These are phyloP conservation scores for Diplodia seriata DNA, from an alignment of 2,329 filamentous ascomycete species.

Conservation along the genomic window DNA sequence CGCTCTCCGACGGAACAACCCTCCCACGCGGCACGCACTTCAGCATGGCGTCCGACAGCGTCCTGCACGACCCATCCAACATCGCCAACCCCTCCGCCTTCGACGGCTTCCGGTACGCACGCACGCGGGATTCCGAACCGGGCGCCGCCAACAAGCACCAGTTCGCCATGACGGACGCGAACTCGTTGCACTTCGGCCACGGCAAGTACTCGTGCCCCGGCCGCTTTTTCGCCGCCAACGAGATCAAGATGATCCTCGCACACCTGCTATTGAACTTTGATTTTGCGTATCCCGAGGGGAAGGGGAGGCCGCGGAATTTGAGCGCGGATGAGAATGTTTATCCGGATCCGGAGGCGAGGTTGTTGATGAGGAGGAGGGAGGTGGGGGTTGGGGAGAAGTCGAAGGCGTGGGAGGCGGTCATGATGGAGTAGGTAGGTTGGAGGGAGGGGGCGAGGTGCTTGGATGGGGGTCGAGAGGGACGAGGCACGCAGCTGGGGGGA, in stretches of 20 bases:
- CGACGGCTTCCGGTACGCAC: slow-evolving; percentile 33
- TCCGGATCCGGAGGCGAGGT: too few relatives aligned
- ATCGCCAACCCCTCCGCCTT: slow-evolving; percentile 33
- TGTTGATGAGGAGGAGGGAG: too few relatives aligned
- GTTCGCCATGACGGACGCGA: slow-evolving; percentile 40
- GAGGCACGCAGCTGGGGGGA: too few relatives aligned
- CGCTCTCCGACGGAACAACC: slow-evolving; percentile 35
- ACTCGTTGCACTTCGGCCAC: slow-evolving; percentile 41
- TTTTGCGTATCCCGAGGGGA: slow-evolving; percentile 34
- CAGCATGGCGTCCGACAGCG: too few relatives aligned
- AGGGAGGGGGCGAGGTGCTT: too few relatives aligned
- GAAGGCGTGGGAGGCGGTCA: too few relatives aligned
- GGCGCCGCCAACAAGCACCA: slow-evolving; percentile 35
- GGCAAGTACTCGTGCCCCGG: slow-evolving; percentile 41
- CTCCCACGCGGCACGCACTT: slow-evolving; percentile 31
- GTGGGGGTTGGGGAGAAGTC: too few relatives aligned
- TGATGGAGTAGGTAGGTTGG: too few relatives aligned
- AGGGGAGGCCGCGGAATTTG: slow-evolving; percentile 1
- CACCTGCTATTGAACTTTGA: slow-evolving; percentile 41
- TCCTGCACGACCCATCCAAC: slow-evolving; percentile 21
- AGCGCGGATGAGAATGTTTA: too few relatives aligned
- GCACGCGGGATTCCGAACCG: slow-evolving; percentile 8
- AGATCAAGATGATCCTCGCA: slow-evolving; percentile 45
- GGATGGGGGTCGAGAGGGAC: too few relatives aligned
- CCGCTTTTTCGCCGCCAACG: slow-evolving; percentile 43